phyloP scores from a whole-genome alignment of 495 filamentous ascomycete species.

The Eremomyces bilateralis region DNA sequence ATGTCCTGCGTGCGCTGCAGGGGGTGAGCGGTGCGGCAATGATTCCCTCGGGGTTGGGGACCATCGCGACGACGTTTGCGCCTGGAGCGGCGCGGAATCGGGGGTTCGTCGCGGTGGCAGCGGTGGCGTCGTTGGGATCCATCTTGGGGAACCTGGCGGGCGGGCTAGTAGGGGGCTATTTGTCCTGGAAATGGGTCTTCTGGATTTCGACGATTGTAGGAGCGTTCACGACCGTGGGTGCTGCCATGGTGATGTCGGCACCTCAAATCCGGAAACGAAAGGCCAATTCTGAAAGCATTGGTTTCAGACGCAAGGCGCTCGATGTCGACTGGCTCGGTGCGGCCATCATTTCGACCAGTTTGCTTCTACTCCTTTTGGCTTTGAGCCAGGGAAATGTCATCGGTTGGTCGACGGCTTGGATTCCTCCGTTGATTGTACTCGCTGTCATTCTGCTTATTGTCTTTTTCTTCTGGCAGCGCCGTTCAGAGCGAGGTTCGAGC shows the following conservation, averaged over 20 bases:
- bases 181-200: slow-evolving; percentile 36
- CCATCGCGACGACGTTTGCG: slow-evolving; percentile 36
- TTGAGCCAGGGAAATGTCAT: slow-evolving; percentile 40
- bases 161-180: slow-evolving; percentile 31
- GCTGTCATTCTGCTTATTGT: slow-evolving; percentile 32
- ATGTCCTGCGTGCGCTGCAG: slow-evolving; percentile 19
- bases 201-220: too few species aligned
- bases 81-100: slow-evolving; percentile 42
- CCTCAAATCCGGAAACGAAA: too few species aligned
- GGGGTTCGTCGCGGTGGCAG: slow-evolving; percentile 24
- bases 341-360: slow-evolving; percentile 16
- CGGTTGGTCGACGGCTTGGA: slow-evolving; percentile 46
- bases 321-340: slow-evolving; percentile 19
- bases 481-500: slow-evolving; percentile 27
- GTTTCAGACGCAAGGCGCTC: slow-evolving; percentile 5
- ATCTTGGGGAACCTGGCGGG: slow-evolving; percentile 32
- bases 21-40: slow-evolving; percentile 19
- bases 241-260: too few species aligned
- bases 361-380: slow-evolving; percentile 35
- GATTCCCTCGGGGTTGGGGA: slow-evolving; percentile 33
- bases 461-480: slow-evolving; percentile 45
- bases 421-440: slow-evolving; percentile 38
- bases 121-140: slow-evolving; percentile 23
- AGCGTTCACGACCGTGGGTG: too few species aligned
- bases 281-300: too few species aligned